Conservation (phyloP, 306 rosid species). For the Prunus mume region DNA sequence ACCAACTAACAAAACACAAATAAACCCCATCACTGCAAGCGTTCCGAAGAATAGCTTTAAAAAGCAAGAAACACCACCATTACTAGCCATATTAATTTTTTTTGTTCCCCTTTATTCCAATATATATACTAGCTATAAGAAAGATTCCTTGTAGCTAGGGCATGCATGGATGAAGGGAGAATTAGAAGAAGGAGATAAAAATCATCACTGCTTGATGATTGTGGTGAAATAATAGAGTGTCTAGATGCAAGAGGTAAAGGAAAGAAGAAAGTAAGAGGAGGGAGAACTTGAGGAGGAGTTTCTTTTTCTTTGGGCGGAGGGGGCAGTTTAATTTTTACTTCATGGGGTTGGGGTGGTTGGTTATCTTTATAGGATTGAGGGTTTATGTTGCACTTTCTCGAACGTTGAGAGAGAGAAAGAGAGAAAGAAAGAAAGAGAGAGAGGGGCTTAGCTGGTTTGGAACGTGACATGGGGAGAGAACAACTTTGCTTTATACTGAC, state of each 20-base stretch:
- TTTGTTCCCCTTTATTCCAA: conserved; percentile 23
- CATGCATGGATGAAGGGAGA: conserved; percentile 16
- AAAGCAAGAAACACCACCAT: conserved; percentile 26
- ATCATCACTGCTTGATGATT: conserved; percentile 32
- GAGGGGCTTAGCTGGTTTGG: conserved; percentile 47
- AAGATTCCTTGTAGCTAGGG: conserved; percentile 21
- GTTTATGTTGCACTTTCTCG: conserved; percentile 68
- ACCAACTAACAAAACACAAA: conserved; percentile 51
- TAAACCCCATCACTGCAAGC: conserved; percentile 44
- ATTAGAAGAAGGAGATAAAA: background rate
- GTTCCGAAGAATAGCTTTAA: conserved; percentile 40
- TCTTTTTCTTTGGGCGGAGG: background rate
- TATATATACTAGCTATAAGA: conserved; percentile 2
- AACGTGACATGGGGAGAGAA: conserved; percentile 59
- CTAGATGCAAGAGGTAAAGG: background rate
- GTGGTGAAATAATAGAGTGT: conserved; percentile 13
- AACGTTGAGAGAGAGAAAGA: conserved; percentile 38
- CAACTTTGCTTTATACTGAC: conserved; percentile 54
- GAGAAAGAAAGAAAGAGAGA: conserved; percentile 25
- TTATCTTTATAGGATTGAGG: conserved; percentile 84
- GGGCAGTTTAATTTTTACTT: conserved; percentile 22
- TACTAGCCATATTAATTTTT: conserved; percentile 31
- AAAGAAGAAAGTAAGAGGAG: conserved; percentile 11
- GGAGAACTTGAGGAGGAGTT: conserved; percentile 12
- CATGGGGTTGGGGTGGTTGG: conserved; percentile 49